Evolutionary conservation across 192 early-diverging fungal genomes (phyloP).

Genomic region (Coemansia sp.): DNA sequence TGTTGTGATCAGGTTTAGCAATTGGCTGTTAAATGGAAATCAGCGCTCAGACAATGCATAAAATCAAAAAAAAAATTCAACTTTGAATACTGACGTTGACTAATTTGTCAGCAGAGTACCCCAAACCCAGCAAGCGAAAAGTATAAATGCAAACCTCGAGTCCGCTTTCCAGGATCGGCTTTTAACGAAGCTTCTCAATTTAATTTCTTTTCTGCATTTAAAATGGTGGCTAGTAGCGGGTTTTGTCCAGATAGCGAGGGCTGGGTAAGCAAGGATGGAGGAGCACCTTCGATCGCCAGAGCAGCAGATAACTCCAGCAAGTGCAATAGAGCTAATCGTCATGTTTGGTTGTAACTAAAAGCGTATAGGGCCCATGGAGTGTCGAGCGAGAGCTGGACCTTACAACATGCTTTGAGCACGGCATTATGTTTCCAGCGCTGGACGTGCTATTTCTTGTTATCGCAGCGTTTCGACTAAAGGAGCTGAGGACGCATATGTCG

Average conservation of each 20-base stretch:
- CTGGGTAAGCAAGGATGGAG: not conserved
- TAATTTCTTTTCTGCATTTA: not conserved
- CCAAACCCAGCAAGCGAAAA: no score
- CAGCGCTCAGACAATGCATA: no score
- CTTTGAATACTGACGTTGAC: no score
- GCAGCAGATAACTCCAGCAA: not conserved
- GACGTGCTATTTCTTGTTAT: constrained; percentile 15
- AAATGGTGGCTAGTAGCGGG: not conserved
- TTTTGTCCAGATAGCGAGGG: not conserved
- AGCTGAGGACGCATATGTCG: not conserved
- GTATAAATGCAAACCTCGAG: no score
- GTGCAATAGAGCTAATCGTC: not conserved
- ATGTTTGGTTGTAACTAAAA: not conserved
- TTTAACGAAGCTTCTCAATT: not conserved
- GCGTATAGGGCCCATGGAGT: constrained; percentile 39
- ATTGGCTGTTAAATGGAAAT: no score
- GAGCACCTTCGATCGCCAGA: not conserved
- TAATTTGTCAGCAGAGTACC: no score
- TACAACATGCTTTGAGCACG: constrained; percentile 36
- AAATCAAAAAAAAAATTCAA: no score
- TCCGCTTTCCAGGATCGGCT: no score
- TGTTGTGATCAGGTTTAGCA: no score
- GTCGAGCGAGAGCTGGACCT: constrained; percentile 19
- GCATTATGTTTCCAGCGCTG: constrained; percentile 10
- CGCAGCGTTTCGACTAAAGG: constrained; percentile 2